Evolutionary conservation across 2,329 filamentous ascomycete genomes (phyloP).

Genomic region (Fusarium fujikuroi): DNA sequence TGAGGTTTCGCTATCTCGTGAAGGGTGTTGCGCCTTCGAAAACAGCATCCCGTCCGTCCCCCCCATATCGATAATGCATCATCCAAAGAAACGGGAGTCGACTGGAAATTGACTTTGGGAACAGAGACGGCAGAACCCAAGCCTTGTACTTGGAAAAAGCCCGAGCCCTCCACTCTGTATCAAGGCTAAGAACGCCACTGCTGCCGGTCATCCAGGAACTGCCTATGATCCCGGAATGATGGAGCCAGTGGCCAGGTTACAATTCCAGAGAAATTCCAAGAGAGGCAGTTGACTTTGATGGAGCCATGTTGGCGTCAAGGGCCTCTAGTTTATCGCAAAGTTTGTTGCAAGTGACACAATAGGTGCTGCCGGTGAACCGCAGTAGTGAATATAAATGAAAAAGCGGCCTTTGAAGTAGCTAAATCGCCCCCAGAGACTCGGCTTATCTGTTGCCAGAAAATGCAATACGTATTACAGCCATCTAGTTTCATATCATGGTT

Average conservation of each 20-base stretch:
- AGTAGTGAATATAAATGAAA: background rate
- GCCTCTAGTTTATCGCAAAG: background rate
- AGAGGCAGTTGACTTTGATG: slow-evolving; percentile 21
- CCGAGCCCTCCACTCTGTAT: background rate
- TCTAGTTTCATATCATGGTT: slow-evolving; percentile 13
- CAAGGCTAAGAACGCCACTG: slow-evolving; percentile 27
- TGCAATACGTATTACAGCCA: background rate
- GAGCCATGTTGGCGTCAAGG: background rate
- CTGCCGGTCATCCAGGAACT: slow-evolving; percentile 28
- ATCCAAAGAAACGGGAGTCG: background rate
- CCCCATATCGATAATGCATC: background rate
- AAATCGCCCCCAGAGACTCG: background rate
- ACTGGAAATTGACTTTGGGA: background rate
- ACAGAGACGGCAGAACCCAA: background rate
- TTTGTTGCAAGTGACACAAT: background rate
- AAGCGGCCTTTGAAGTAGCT: background rate
- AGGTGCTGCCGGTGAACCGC: background rate
- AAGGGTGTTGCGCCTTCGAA: slow-evolving; percentile 13
- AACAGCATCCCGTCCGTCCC: background rate
- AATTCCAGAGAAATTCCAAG: slow-evolving; percentile 17
- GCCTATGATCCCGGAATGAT: slow-evolving; percentile 8
- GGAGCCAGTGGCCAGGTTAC: slow-evolving; percentile 15
- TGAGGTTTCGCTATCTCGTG: slow-evolving; percentile 1
- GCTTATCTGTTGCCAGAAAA: slow-evolving; percentile 1
- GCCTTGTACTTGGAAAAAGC: slow-evolving; percentile 3